Evolutionary conservation across 2,329 filamentous ascomycete genomes (phyloP), one percentile per base, ranked within the genome.

Genomic region (Aurifilum marmelostoma): DNA sequence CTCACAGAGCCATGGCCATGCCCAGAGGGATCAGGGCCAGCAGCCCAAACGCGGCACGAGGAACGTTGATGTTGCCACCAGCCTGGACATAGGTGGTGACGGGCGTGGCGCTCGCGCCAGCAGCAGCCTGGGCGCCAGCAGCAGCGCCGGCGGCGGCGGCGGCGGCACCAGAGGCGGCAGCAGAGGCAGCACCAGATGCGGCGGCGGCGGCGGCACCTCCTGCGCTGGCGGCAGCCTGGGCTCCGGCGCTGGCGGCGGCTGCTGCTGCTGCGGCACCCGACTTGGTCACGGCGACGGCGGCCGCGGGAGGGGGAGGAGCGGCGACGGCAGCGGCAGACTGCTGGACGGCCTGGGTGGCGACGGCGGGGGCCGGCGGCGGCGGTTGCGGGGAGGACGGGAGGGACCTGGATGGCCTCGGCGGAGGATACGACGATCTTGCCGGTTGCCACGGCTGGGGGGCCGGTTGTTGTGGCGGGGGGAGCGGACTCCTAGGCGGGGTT

Each of bases 61-160:
- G 59, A 16, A 62, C n/a, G 32, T 62, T 62, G 3, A 62, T n/a
- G 37, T 41, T 62, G 34, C 59, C 59, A 24, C 34, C 59, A 3
- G 59, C 59, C 24, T 62, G 59, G 12, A 62, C 59, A 43, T 62
- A 62, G 29, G 56, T 32, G 14, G 56, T 43, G 34, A 59, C 39
- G 9, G 64, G 52, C 39, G 24, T 27, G n/a, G 56, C 16, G 52
- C 34, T 47, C 64, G 56, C 29, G 1, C 39, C 24, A 27, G 29
- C 18, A 5, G 12, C 54, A 21, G 50, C 14, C n/a, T 43, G 27
- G 32, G 29, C 39, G 27, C 29, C 54, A 5, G 63, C 47, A 12
- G 63, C 12, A 34, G 29, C 32, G 11, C 16, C 11, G 6, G 34
- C 56, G 16, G 27, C 27, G 27, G 52, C 24, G 37, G 37, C 37